Base-by-base conservation (phyloP, 345 rosid genomes). In the Turritis glabra region DNA sequence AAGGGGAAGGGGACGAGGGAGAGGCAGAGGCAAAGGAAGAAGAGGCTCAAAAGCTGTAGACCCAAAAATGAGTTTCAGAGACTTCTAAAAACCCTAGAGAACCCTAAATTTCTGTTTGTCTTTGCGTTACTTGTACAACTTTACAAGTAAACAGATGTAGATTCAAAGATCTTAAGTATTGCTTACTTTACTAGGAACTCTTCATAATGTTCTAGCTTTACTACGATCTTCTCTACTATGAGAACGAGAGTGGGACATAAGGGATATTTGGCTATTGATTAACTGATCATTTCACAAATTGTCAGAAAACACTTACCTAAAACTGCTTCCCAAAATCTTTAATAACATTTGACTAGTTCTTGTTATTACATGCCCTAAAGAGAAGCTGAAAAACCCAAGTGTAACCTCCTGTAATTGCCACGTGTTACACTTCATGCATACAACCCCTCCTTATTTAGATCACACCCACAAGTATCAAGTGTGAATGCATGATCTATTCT, bases 1-100 rank as follows among this genome's bases (percentile, higher is more conserved):
- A 23, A 80, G 96, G 51, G 88, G 94, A 58, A 84, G 91, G 27
- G 90, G 92, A 23, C 65, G 84, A n/a, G 89, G 96, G 19, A 81
- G 97, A 78, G 87, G 89, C 13, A 78, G 80, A 40, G 79, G 72
- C 7, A 79, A 89, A 65, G 91, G 88, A 60, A 61, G 80, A 22
- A 65, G 84, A 57, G 52, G 73, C 25, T 78, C 81, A 21, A 78
- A 78, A 66, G 33, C 73, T 58, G 64, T 78, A 48, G 81, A 78
- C 18, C 81, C 81, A 21, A 78, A 77, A 65, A 78, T 72, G 81
- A 78, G 81, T 33, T 78, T 78, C 64, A 32, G 81, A 78, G 77
- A 78, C 64, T 78, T 78, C 27, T 66, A 47, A 78, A 77, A 40
- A 5, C 46, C 33, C 3, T 55, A 43, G 7, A 61, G 26, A 23